phyloP scores from a whole-genome alignment of 1,284 basidiomycete genomes.

The Pseudozyma tsukubaensis region DNA sequence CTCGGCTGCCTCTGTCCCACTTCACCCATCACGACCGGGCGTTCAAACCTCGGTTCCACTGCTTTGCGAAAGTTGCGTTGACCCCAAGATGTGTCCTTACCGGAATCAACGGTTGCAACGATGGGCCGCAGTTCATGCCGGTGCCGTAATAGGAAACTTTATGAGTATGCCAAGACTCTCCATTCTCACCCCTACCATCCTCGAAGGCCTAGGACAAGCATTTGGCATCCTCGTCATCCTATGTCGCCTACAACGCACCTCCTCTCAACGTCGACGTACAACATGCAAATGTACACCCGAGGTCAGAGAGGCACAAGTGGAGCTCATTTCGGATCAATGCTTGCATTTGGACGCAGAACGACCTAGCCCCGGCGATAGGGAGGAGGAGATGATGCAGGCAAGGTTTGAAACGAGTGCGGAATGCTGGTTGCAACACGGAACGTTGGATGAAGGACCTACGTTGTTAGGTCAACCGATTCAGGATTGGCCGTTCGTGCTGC shows the following conservation, averaged over 20 bases:
- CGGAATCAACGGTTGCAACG: slow-evolving; percentile 30
- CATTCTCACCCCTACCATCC: slow-evolving; percentile 34
- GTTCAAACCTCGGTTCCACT: slow-evolving; percentile 24
- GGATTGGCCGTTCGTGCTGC: slow-evolving; percentile 49
- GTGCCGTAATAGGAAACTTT: slow-evolving; percentile 44
- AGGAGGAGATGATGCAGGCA: slow-evolving; percentile 1
- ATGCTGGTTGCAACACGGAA: slow-evolving; percentile 47
- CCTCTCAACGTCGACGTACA: slow-evolving; percentile 13
- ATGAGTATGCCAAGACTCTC: slow-evolving; percentile 46
- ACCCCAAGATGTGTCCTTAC: slow-evolving; percentile 27
- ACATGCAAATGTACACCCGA: slow-evolving; percentile 18
- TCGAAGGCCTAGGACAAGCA: slow-evolving; percentile 42
- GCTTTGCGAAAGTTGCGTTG: slow-evolving; percentile 37
- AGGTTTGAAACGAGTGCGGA: slow-evolving; percentile 23
- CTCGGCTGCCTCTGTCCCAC: background rate
- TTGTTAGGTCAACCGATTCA: slow-evolving; percentile 40
- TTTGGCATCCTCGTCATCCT: slow-evolving; percentile 45
- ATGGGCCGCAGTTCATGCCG: slow-evolving; percentile 44
- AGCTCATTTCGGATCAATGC: slow-evolving; percentile 42
- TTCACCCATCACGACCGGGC: background rate
- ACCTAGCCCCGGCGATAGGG: slow-evolving; percentile 8
- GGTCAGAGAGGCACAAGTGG: slow-evolving; percentile 27
- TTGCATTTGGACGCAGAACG: slow-evolving; percentile 37
- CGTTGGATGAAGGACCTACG: slow-evolving; percentile 35
- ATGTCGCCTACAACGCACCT: slow-evolving; percentile 21